Evolutionary conservation across 768 basidiomycete genomes (phyloP).

Genomic region (Russula dissimulans): DNA sequence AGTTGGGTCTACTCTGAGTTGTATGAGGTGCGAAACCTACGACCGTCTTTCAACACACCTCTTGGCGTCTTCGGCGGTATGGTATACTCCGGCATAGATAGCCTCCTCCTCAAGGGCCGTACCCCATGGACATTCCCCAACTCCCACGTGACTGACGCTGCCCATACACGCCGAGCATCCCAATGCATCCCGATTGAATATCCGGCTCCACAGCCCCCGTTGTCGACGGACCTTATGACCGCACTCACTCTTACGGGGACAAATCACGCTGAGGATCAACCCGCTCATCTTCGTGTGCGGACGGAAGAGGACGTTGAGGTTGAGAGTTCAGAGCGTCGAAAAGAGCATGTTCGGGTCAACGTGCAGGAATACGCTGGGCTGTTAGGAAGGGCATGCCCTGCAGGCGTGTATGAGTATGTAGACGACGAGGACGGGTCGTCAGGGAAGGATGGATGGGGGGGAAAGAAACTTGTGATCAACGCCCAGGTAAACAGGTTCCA

Average conservation of each 20-base stretch:
- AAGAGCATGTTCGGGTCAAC: slow-evolving; percentile 67
- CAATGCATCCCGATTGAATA: slow-evolving; percentile 72
- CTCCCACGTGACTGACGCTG: slow-evolving; percentile 47
- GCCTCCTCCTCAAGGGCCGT: slow-evolving; percentile 72
- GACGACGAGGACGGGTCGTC: slow-evolving; percentile 43
- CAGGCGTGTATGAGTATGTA: slow-evolving; percentile 95
- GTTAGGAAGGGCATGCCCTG: slow-evolving; percentile 86
- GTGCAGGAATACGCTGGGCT: slow-evolving; percentile 76
- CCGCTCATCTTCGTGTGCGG: slow-evolving; percentile 73
- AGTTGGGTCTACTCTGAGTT: slow-evolving; percentile 87
- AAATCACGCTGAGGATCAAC: slow-evolving; percentile 96
- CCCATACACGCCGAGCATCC: slow-evolving; percentile 59
- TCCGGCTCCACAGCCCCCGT: slow-evolving; percentile 76
- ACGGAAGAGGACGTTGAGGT: slow-evolving; percentile 24
- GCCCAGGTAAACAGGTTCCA: slow-evolving; percentile 57
- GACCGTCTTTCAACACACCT: slow-evolving; percentile 76
- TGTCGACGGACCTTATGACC: slow-evolving; percentile 91
- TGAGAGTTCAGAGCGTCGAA: slow-evolving; percentile 38
- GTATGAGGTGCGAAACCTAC: slow-evolving; percentile 81
- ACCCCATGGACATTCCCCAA: slow-evolving; percentile 91
- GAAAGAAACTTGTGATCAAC: slow-evolving; percentile 91
- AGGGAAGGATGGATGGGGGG: slow-evolving; percentile 54
- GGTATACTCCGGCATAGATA: slow-evolving; percentile 81
- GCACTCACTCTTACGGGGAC: slow-evolving; percentile 86
- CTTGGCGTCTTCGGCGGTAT: slow-evolving; percentile 85